Evolutionary conservation across 148 eudicot species (phyloP).

Genomic region (Suaeda aralocaspica): DNA sequence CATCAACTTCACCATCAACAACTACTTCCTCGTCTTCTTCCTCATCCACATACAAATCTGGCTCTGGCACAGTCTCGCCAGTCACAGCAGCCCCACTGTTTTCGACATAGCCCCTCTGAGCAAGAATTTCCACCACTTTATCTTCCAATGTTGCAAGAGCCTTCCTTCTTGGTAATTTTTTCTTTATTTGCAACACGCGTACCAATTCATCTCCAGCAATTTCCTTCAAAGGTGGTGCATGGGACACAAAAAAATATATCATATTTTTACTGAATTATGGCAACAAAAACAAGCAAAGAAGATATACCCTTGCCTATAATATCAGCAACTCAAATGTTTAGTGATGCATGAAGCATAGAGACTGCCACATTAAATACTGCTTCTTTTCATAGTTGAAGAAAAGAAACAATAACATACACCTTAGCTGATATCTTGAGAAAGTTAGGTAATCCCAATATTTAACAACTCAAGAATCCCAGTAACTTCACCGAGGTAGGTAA

Average conservation of each 20-base stretch:
- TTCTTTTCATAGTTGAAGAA: too few relatives aligned
- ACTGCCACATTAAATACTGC: too few relatives aligned
- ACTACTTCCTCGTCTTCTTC: conserved; percentile 98
- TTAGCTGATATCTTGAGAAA: too few relatives aligned
- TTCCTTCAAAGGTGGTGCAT: conserved; percentile 45
- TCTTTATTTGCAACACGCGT: conserved; percentile 69
- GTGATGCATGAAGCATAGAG: too few relatives aligned
- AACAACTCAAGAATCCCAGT: too few relatives aligned
- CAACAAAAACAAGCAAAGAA: not conserved
- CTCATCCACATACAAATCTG: conserved; percentile 67
- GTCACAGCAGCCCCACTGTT: conserved; percentile 47
- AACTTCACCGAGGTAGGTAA: too few relatives aligned
- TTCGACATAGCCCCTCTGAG: conserved; percentile 86
- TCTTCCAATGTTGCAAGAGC: conserved; percentile 82
- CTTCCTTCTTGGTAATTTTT: conserved; percentile 90
- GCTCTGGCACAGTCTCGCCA: conserved; percentile 53
- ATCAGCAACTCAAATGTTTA: too few relatives aligned
- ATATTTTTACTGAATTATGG: not conserved
- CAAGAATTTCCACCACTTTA: conserved; percentile 72
- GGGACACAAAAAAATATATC: not conserved
- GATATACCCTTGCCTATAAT: too few relatives aligned
- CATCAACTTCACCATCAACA: conserved; percentile 97
- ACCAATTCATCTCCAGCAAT: conserved; percentile 83
- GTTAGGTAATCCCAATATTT: too few relatives aligned
- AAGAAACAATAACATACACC: too few relatives aligned